Base-by-base conservation (phyloP, 371 early-diverging fungal genomes). In the Chytridium lagenaria region DNA sequence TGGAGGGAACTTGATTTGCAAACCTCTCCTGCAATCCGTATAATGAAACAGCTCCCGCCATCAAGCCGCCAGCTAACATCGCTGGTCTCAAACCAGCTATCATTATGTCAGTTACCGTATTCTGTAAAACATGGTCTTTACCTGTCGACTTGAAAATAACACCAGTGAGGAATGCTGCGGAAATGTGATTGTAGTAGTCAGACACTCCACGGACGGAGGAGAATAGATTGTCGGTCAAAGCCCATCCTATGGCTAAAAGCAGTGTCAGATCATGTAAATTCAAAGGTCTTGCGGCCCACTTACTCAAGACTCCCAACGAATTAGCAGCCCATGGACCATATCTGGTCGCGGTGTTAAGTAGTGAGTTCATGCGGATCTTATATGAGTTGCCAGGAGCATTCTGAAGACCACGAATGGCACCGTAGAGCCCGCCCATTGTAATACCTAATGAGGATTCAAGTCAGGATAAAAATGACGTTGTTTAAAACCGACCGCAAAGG, bases 281-380 rank as follows among this genome's bases (percentile, higher is more conserved):
- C 55, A 38, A 72, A 26, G 55, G 22, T 38, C 16, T 23, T 34
- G 49, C n/a, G n/a, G 72, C n/a, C n/a, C n/a, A n/a, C 81, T 68
- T 74, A 83, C 82, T 78, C 71, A 86, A 26, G 38, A 84, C 70
- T 38, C 83, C 85, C 74, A 85, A 49, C 19, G 84, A 78, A 66
- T 86, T 86, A 1, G 80, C 84, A 1, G 83, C 77, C 77, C 84
- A 75, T 1, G 86, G 83, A 16, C 86, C 86, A 59, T 84, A 84
- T 57, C 84, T 63, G 1, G 83, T 81, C 5, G 63, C 68, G 30
- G 75, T 75, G 72, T 86, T 86, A 31, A 86, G 67, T 3, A 86
- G 69, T 61, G 72, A 76, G 80, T 86, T 86, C 67, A 82, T 74
- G 37, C 81, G 50, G 34, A 86, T 75, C 68, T 78, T 83, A 66